Evolutionary conservation across 352 stramenopile genomes (phyloP), one percentile per base, ranked within the genome.

Genomic region (Phytophthora megakarya): DNA sequence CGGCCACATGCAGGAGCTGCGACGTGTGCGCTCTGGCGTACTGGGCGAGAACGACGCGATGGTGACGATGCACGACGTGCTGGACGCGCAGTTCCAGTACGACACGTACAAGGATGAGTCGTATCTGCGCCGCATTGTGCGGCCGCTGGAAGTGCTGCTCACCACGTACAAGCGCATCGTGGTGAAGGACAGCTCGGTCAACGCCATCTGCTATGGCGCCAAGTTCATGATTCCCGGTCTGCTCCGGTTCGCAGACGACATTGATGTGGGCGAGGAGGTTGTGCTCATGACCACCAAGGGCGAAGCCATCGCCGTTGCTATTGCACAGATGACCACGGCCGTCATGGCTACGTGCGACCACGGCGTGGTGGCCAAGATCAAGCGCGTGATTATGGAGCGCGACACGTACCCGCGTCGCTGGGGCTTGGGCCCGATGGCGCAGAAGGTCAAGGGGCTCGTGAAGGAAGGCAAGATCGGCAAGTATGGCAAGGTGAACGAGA

Each of bases 261-360:
- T 99, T 78, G 97, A 99, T 76, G 87, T 99, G 35, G 96, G 95
- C 61, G 95, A 99, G 53, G 98, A 99, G 64, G 97, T 99, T 15
- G 98, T 99, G 45, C 81, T 99, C 7, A 99, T 99, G 95, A 99
- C 98, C 23, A 99, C 98, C 52, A 99, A 99, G 89, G 98, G 98
- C 44, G 98, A 99, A 75, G 98, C 98, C 3, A 98, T 99, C 67
- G 97, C 98, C 30, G 87, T 99, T 0, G 98, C 92, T 18, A 99
- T 99, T 67, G 98, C 98, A 0, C 97, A 99, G 82, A 99, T 99
- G 98, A 99, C 96, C 0, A 99, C 98, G 0, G 89, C 97, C 9
- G 97, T 99, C 40, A 99, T 99, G 97, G 97, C 97, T 9, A 99
- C 97, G 28, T 98, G 97, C 57, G 98, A 99, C 92, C 98, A 99